Conservation (phyloP, 2,329 filamentous ascomycete genomes). For the Colletotrichum incanum region DNA sequence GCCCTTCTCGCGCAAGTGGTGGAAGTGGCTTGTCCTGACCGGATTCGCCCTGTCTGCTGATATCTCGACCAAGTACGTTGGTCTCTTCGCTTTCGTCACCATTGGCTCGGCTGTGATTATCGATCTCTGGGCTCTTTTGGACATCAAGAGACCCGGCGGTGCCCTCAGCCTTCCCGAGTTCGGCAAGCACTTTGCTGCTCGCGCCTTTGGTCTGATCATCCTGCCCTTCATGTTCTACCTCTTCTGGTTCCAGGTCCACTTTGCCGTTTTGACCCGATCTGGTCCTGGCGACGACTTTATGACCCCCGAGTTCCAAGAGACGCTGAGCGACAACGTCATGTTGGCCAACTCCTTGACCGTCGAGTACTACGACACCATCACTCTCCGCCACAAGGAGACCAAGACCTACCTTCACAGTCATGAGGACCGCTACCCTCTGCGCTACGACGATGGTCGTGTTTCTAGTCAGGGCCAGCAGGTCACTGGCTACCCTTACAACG, state of each 20-base stretch:
- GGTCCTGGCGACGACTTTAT: conserved; percentile 99
- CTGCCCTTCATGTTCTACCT: conserved; percentile 98
- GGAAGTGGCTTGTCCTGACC: conserved; percentile 98
- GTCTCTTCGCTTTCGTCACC: conserved; percentile 95
- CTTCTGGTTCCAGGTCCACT: conserved; percentile 99
- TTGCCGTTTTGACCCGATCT: conserved; percentile 87
- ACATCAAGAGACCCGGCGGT: conserved; percentile 88
- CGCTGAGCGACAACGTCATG: conserved; percentile 95
- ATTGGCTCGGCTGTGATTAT: conserved; percentile 95
- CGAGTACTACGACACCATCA: conserved; percentile 91
- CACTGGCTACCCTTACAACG: conserved; percentile 97
- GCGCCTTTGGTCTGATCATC: conserved; percentile 87
- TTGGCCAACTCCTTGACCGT: conserved; percentile 87
- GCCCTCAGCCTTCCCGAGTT: conserved; percentile 86
- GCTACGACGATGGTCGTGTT: conserved; percentile 97
- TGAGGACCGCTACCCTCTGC: conserved; percentile 87
- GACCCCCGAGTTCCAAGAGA: conserved; percentile 98
- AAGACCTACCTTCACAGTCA: conserved; percentile 97
- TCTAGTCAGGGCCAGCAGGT: conserved; percentile 99
- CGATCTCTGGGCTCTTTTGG: conserved; percentile 94
- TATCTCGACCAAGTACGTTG: conserved; percentile 98
- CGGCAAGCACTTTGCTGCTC: conserved; percentile 90
- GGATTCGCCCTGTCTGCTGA: conserved; percentile 96
- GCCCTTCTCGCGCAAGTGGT: conserved; percentile 96
- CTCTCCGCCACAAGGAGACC: conserved; percentile 96